A percentile compares a stretch with the other conserved stretches of the same genome.
These are phyloP conservation scores for Plasmodium falciparum DNA, from an alignment of 169 alveolate species.

Conservation along the genomic window DNA sequence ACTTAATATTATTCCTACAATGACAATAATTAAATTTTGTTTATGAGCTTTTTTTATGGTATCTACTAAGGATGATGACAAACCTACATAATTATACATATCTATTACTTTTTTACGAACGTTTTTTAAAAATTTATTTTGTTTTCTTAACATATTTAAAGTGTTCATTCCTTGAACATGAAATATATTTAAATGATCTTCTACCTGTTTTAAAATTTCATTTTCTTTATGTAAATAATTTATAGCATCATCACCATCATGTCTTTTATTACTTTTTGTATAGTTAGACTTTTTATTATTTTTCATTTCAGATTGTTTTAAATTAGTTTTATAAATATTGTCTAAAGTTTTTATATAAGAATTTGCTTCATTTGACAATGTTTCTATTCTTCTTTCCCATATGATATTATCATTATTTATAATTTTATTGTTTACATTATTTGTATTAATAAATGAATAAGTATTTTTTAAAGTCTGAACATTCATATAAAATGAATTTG, in stretches of 20 bases:
- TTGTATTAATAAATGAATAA: conserved; percentile 29
- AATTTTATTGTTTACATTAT: conserved; percentile 39
- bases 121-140: conserved; percentile 58
- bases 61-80: conserved; percentile 41
- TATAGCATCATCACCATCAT: conserved; percentile 3
- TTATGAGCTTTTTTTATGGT: conserved; percentile 51
- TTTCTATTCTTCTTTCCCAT: conserved; percentile 73
- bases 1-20: conserved; percentile 36
- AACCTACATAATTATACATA: conserved; percentile 63
- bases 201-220: conserved; percentile 57
- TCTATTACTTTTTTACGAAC: conserved; percentile 72
- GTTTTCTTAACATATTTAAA: conserved; percentile 47
- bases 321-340: conserved; percentile 36
- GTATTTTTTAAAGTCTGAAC: conserved; percentile 62
- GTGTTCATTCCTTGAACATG: conserved; percentile 64
- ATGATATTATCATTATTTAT: conserved; percentile 37
- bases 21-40: conserved; percentile 61
- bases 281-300: conserved; percentile 7
- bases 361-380: conserved; percentile 54
- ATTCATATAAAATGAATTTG: conserved; percentile 69
- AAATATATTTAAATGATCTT: conserved; percentile 47
- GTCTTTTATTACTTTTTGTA: conserved; percentile 7
- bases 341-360: conserved; percentile 57
- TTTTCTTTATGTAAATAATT: conserved; percentile 59
- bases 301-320: conserved; percentile 26